Evolutionary conservation across 83 land plant species (phyloP).

Genomic region (Diphasiastrum complanatum): DNA sequence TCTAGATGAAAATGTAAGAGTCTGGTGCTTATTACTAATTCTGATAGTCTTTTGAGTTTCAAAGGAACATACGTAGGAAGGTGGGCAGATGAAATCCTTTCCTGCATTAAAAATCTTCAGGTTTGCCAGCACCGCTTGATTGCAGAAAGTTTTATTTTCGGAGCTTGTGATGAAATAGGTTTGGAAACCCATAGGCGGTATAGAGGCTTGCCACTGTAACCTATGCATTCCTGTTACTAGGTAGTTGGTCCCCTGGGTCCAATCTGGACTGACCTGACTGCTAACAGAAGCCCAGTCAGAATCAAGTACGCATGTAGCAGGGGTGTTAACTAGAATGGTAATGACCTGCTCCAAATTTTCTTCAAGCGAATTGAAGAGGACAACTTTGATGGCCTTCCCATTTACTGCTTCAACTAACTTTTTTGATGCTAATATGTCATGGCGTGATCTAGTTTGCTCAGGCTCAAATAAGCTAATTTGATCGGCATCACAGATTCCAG

Average conservation of each 20-base stretch:
- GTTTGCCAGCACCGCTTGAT: conserved; percentile 43
- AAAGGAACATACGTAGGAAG: conserved; percentile 56
- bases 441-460: conserved; percentile 51
- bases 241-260: conserved; percentile 36
- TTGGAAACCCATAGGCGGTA: conserved; percentile 79
- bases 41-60: conserved; percentile 35
- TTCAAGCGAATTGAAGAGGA: conserved; percentile 83
- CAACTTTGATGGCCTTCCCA: conserved; percentile 48
- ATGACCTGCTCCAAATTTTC: conserved; percentile 80
- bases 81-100: conserved; percentile 44
- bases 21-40: conserved; percentile 47
- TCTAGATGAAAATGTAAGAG: conserved; percentile 50
- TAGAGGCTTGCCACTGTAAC: conserved; percentile 62
- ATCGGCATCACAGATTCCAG: conserved; percentile 31
- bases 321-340: conserved; percentile 57
- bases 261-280: conserved; percentile 86
- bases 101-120: conserved; percentile 38
- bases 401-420: conserved; percentile 37
- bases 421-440: conserved; percentile 61
- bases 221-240: conserved; percentile 60
- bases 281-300: conserved; percentile 56
- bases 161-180: conserved; percentile 57
- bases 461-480: conserved; percentile 48
- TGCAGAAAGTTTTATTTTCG: conserved; percentile 47
- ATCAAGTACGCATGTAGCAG: conserved; percentile 68